Evolutionary conservation across 163 green algal species (phyloP).

Genomic region (Volvox carteri): DNA sequence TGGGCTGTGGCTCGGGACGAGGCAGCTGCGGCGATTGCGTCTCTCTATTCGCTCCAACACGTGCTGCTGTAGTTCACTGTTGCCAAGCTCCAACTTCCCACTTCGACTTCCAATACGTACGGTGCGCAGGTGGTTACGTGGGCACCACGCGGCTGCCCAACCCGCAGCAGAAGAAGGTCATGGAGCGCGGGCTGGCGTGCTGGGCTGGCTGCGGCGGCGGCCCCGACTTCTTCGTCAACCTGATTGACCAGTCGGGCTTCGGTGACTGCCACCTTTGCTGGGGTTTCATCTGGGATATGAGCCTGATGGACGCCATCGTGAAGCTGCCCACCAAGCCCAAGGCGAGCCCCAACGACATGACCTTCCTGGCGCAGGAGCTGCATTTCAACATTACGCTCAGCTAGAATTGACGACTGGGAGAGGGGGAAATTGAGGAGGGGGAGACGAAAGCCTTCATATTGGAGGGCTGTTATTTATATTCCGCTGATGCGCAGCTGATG

Average conservation of each 20-base stretch:
- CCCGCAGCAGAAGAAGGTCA: slow-evolving; percentile 57
- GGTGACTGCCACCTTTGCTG: slow-evolving; percentile 57
- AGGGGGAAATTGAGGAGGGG: too few relatives aligned
- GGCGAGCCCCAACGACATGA: slow-evolving; percentile 60
- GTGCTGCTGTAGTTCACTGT: too few relatives aligned
- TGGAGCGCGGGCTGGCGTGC: slow-evolving; percentile 56
- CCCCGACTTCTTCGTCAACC: slow-evolving; percentile 54
- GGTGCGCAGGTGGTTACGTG: slow-evolving; percentile 56
- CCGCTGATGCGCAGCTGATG: too few relatives aligned
- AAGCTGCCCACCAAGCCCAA: slow-evolving; percentile 58
- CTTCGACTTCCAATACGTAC: too few relatives aligned
- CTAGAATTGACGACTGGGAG: too few relatives aligned
- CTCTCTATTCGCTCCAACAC: too few relatives aligned
- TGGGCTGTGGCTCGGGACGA: too few relatives aligned
- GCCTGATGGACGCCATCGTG: slow-evolving; percentile 54
- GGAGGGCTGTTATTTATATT: too few relatives aligned
- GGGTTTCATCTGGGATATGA: slow-evolving; percentile 42
- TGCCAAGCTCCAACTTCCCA: too few relatives aligned
- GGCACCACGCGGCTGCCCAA: slow-evolving; percentile 55
- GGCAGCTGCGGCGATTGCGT: too few relatives aligned
- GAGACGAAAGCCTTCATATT: too few relatives aligned
- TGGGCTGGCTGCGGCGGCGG: slow-evolving; percentile 54
- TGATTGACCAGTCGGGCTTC: slow-evolving; percentile 52
- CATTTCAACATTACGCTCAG: slow-evolving; percentile 41
- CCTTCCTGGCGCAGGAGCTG: slow-evolving; percentile 45